A percentile compares a stretch with the other conserved stretches of the same genome.
Evolutionary conservation across 2,329 filamentous ascomycete species (phyloP).

Genomic region (Parafenestella ontariensis): DNA sequence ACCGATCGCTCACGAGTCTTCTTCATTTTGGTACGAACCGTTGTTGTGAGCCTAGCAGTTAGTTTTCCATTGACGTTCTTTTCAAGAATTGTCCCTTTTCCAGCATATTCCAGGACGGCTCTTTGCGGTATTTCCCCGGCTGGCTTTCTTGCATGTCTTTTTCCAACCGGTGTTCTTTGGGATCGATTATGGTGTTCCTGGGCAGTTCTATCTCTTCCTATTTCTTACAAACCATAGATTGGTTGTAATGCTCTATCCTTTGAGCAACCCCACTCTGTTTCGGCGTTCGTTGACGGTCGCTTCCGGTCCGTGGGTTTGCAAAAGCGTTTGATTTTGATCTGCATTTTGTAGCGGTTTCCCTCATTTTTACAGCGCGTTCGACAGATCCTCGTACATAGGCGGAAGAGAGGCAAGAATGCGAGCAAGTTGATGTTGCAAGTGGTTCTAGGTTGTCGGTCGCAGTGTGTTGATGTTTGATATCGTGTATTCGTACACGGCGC

Average conservation of each 20-base stretch:
- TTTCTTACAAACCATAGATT: conserved; percentile 36
- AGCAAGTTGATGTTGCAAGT: conserved; percentile 20
- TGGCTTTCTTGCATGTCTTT: conserved; percentile 42
- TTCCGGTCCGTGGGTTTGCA: conserved; percentile 33
- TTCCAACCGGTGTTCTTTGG: conserved; percentile 33
- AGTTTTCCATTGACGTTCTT: conserved; percentile 23
- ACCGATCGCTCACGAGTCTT: conserved; percentile 46
- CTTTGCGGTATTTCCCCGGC: conserved; percentile 44
- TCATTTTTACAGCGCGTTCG: conserved; percentile 28
- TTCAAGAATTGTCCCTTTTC: conserved; percentile 20
- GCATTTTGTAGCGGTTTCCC: conserved; percentile 41
- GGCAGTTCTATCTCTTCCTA: conserved; percentile 24
- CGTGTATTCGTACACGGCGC: conserved; percentile 10
- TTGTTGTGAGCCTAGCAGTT: conserved; percentile 32
- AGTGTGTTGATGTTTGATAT: conserved; percentile 13
- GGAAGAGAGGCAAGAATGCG: conserved; percentile 29
- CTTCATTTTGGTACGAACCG: conserved; percentile 38
- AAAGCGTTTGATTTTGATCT: conserved; percentile 40
- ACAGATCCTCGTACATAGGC: conserved; percentile 34
- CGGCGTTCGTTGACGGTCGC: conserved; percentile 32
- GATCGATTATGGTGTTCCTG: conserved; percentile 27
- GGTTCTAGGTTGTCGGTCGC: conserved; percentile 17
- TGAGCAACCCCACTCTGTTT: conserved; percentile 40
- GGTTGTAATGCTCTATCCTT: conserved; percentile 40
- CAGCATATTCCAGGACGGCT: conserved; percentile 40